Base-by-base conservation (phyloP, 176 grass and related monocot species). In the Oryza australiensis region DNA sequence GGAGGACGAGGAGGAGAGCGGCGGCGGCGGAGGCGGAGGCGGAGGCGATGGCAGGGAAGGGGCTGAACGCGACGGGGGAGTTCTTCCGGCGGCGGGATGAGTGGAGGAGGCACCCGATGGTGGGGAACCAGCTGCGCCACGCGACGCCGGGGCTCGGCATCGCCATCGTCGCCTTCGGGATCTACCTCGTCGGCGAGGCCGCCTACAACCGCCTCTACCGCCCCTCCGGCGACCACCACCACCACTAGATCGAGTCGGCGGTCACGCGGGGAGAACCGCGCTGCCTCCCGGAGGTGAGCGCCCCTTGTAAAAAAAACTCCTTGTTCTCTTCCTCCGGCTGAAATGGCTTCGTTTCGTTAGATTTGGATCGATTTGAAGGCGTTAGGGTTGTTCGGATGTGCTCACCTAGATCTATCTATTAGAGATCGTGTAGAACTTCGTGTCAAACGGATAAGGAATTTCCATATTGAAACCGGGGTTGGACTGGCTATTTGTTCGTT, bases 31-130 rank as follows among this genome's bases (percentile, higher is more conserved):
- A 0, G 62, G 63, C 14, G 51, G 85, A 5, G 65, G 76, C 46
- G 73, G 76, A 84, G 78, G 77, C 85, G 84, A 77, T 83, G 89
- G 84, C 88, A 73, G 86, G 86, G 40, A 86, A 91, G 79, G 89
- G 86, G 27, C 76, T 86, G 41, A 89, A 89, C 78, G 64, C 95
- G 57, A 95, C 95, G 5, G 95, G 95, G 45, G 95, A 98, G 87
- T 98, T 98, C 70, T 98, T 98, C 88, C 87, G 90, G 73, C 86
- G 95, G 78, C 45, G 95, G 42, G 95, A 98, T 82, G 95, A 93
- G 63, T 98, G 95, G 95, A 63, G 95, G 90, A 89, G 32, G 81
- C 95, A 98, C 74, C 95, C 95, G 32, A 80, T 85, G 88, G 72
- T 91, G 62, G 84, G 83, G 57, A 95, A 98, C 85, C 89, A 98